Percentiles rank a stretch among this genome's conserved stretches.
Evolutionary conservation across 1,139 yeast species (phyloP).

Genomic region (Kodamaea alishanica): DNA sequence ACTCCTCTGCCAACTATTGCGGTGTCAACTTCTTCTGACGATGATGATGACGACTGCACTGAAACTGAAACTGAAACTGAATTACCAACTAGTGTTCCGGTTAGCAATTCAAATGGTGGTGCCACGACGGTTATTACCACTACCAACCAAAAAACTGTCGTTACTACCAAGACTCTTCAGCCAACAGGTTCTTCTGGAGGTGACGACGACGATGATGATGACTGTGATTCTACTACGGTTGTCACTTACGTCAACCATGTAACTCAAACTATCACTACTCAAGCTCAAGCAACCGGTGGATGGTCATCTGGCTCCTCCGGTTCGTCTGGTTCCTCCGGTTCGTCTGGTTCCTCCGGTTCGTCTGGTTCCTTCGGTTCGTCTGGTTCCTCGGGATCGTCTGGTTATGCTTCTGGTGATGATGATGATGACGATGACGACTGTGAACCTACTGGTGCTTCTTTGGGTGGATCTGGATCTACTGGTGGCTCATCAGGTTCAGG

Average conservation of each 20-base stretch:
- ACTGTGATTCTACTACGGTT: not conserved
- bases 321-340: conserved; percentile 1
- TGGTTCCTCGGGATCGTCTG: too few relatives aligned
- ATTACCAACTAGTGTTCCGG: not conserved
- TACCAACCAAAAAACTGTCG: conserved; percentile 7
- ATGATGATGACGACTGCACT: conserved; percentile 5
- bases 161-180: conserved; percentile 3
- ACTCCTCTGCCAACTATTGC: not conserved
- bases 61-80: conserved; percentile 1
- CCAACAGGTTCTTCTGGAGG: conserved; percentile 1
- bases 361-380: not conserved
- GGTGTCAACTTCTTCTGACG: not conserved
- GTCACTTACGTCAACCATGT: not conserved
- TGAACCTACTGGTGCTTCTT: not conserved
- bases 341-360: not conserved
- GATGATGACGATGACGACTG: not conserved
- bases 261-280: too few relatives aligned
- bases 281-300: too few relatives aligned
- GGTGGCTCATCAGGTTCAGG: conserved; percentile 8
- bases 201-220: conserved; percentile 1
- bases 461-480: conserved; percentile 11
- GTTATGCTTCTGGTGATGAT: too few relatives aligned
- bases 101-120: not conserved
- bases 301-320: not conserved
- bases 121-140: not conserved